Evolutionary conservation across 192 early-diverging fungal species (phyloP).

Genomic region (Backusella tuberculispora): DNA sequence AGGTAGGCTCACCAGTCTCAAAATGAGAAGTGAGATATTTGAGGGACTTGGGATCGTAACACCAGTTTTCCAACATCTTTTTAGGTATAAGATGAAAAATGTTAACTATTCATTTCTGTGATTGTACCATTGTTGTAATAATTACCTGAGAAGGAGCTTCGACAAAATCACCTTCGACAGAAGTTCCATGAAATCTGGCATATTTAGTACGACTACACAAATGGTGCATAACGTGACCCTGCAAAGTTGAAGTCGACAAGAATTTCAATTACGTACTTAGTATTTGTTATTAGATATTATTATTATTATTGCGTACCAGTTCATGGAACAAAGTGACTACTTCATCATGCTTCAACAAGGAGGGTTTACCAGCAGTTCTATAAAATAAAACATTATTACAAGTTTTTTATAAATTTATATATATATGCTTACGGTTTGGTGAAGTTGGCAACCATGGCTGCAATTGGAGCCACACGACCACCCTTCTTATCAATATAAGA

Average conservation of each 20-base stretch:
- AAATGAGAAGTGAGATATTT: slow-evolving; percentile 68
- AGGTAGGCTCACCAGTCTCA: slow-evolving; percentile 70
- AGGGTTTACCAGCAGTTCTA: slow-evolving; percentile 65
- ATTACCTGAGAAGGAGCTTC: slow-evolving; percentile 79
- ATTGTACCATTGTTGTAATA: neutral
- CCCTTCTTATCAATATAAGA: slow-evolving; percentile 62
- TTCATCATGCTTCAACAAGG: slow-evolving; percentile 80
- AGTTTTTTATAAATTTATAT: slow-evolving; percentile 33
- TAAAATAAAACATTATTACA: neutral
- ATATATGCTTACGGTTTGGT: slow-evolving; percentile 55
- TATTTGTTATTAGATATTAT: slow-evolving; percentile 50
- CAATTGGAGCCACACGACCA: slow-evolving; percentile 61
- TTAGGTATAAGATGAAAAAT: neutral
- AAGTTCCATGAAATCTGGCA: slow-evolving; percentile 76
- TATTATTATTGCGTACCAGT: slow-evolving; percentile 53
- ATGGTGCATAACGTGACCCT: slow-evolving; percentile 46
- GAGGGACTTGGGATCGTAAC: slow-evolving; percentile 65
- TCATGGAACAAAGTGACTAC: slow-evolving; percentile 87
- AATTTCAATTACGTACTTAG: neutral
- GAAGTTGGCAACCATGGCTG: slow-evolving; percentile 77
- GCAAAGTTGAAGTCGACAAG: neutral
- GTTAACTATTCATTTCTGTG: neutral
- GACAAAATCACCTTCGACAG: slow-evolving; percentile 83
- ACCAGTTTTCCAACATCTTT: slow-evolving; percentile 88
- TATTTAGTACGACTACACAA: slow-evolving; percentile 79